Conservation (phyloP, 2,329 filamentous ascomycete genomes). For the Fusarium hostae region DNA sequence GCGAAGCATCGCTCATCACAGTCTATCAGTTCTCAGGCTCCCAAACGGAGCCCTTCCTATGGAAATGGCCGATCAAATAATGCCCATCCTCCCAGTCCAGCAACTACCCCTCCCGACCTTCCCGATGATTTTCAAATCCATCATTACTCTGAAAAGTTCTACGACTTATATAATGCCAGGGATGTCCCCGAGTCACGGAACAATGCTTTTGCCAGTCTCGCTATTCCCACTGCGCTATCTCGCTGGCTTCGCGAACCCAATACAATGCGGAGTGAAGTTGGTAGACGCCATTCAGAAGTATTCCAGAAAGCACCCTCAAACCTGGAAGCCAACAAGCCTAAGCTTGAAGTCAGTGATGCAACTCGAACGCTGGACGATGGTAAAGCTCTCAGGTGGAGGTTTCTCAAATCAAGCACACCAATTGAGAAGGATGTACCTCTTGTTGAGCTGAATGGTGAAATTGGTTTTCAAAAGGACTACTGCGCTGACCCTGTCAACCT, state of each 20-base stretch:
- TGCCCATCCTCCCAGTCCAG: constrained; percentile 76
- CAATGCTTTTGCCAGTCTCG: constrained; percentile 82
- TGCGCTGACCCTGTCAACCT: constrained; percentile 73
- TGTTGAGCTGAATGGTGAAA: constrained; percentile 80
- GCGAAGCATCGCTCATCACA: constrained; percentile 84
- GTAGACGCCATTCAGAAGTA: constrained; percentile 73
- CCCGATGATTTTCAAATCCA: constrained; percentile 72
- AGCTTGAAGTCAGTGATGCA: constrained; percentile 62
- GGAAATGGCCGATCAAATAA: constrained; percentile 70
- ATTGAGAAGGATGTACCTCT: constrained; percentile 68
- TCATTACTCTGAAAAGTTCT: constrained; percentile 79
- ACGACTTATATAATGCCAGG: constrained; percentile 75
- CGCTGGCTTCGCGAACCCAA: constrained; percentile 82
- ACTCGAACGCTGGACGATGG: constrained; percentile 49
- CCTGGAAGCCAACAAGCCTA: constrained; percentile 56
- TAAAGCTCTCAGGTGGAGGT: constrained; percentile 73
- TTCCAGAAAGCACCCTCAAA: constrained; percentile 67
- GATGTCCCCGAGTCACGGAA: constrained; percentile 70
- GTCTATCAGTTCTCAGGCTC: constrained; percentile 76
- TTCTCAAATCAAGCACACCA: constrained; percentile 62
- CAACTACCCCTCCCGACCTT: constrained; percentile 76
- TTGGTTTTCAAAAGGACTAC: constrained; percentile 79
- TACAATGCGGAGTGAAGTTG: constrained; percentile 74
- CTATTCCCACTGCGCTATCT: constrained; percentile 78
- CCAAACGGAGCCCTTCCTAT: constrained; percentile 72